Base-by-base conservation (phyloP, 23 red algal species). In the Gracilaria caudata region DNA sequence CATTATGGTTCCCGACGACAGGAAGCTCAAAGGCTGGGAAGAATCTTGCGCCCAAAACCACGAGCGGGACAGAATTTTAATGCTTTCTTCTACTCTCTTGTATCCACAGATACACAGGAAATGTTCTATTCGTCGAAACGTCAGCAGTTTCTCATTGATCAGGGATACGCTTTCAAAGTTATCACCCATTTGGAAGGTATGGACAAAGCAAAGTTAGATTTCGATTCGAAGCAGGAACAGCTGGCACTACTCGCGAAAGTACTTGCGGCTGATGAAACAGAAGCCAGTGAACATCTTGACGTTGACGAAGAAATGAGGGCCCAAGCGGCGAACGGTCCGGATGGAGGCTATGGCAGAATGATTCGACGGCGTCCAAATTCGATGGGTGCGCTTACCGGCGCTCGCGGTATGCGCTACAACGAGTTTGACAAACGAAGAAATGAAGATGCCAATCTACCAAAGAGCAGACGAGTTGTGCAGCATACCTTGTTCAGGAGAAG, bases 1-100 rank as follows among this genome's bases (percentile, higher is more conserved):
- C 96, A 98, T 46, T 98, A 95, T 60, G 96, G 96, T 26, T 98
- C 96, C 4, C 96, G 96, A 13, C 90, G 96, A 65, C 96, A 98
- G 79, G 96, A 98, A 80, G 96, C 96, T 30, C 96, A 98, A 49
- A 92, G 96, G 6, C 88, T 98, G 1, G 96, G 96, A 49, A 81
- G 96, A 63, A 98, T 98, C 70, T 66, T 98, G 54, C 84, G 96
- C 24, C 96, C 96, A 17, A 98, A 98, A 65, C 96, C 96, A 51
- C 77, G 96, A 46, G 89, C 92, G 21, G 96, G 92, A 9, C 96
- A 98, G 77, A 95, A 95, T 79, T 98, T 95, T 84, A 98, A 98
- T 71, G 96, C 96, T 3, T 98, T 95, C 79, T 98, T 94, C 88
- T 98, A 98, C 77, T 95, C 92, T 49, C 84, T 98, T 26, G 96